phyloP scores from a whole-genome alignment of 2,329 filamentous ascomycete genomes.

The Exutisphaerella laricina region DNA sequence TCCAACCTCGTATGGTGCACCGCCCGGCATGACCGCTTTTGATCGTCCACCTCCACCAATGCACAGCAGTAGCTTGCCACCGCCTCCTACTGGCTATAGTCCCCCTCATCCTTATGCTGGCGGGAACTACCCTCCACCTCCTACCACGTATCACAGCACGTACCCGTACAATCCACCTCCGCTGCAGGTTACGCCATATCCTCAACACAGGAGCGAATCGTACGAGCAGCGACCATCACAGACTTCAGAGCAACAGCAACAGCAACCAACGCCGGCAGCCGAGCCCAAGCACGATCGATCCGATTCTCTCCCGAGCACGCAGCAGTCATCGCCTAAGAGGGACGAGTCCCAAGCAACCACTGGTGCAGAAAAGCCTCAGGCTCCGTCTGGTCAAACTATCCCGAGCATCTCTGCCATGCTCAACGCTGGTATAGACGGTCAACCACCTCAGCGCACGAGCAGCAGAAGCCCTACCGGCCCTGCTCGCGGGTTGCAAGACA shows the following conservation, averaged over 20 bases:
- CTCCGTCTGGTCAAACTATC: conserved; percentile 38
- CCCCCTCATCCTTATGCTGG: conserved; percentile 23
- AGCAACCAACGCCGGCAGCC: conserved; percentile 16
- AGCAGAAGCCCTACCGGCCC: conserved; percentile 30
- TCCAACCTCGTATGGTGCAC: conserved; percentile 21
- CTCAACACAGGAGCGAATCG: conserved; percentile 8
- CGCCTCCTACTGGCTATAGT: conserved; percentile 29
- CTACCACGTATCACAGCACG: conserved; percentile 16
- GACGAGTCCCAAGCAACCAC: conserved; percentile 27
- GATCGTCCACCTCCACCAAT: conserved; percentile 37
- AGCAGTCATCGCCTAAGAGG: conserved; percentile 13
- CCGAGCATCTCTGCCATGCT: conserved; percentile 50
- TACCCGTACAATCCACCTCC: conserved; percentile 21
- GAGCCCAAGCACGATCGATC: conserved; percentile 6
- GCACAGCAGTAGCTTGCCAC: conserved; percentile 34
- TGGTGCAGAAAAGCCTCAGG: conserved; percentile 26
- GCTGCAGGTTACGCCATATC: conserved; percentile 19
- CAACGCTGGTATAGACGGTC: conserved; percentile 30
- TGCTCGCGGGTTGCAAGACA: conserved; percentile 31
- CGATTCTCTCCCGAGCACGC: conserved; percentile 8
- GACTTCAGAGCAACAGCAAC: conserved; percentile 12
- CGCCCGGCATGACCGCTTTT: conserved; percentile 29
- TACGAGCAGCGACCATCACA: conserved; percentile 12
- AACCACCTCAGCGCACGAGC: conserved; percentile 24
- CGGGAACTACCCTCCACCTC: conserved; percentile 23